Conservation (phyloP, 441 rosid genomes). For the Arabidopsis lyrata region DNA sequence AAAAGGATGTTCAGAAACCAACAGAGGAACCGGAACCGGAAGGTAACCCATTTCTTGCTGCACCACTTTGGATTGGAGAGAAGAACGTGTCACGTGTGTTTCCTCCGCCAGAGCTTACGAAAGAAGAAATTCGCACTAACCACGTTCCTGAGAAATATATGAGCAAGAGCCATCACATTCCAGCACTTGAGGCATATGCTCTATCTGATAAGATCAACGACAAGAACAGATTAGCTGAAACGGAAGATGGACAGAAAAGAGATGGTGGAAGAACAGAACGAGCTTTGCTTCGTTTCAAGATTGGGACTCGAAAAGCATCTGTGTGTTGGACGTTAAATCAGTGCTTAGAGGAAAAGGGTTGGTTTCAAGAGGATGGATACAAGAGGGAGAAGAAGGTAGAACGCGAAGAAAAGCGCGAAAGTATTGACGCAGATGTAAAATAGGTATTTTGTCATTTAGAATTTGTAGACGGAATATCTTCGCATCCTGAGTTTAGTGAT, state of each 20-base stretch:
- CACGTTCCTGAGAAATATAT: conserved; percentile 46
- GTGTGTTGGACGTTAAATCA: conserved; percentile 35
- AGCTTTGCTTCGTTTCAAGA: conserved; percentile 68
- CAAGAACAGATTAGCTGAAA: conserved; percentile 52
- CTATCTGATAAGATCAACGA: conserved; percentile 56
- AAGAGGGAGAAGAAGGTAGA: conserved; percentile 54
- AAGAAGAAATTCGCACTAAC: conserved; percentile 48
- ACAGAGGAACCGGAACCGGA: conserved; percentile 48
- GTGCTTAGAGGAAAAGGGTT: conserved; percentile 47
- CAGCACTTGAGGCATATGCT: conserved; percentile 61
- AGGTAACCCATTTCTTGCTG: conserved; percentile 74
- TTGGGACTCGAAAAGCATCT: conserved; percentile 56
- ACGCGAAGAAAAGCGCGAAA: conserved; percentile 55
- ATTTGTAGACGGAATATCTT: conserved; percentile 57
- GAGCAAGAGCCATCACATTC: conserved; percentile 45
- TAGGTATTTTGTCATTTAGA: conserved; percentile 58
- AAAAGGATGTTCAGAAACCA: conserved; percentile 48
- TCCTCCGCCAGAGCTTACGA: conserved; percentile 58
- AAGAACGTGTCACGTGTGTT: conserved; percentile 61
- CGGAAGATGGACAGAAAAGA: conserved; percentile 43
- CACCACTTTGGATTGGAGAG: conserved; percentile 70
- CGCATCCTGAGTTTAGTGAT: conserved; percentile 50
- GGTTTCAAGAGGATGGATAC: conserved; percentile 56
- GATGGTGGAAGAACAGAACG: conserved; percentile 52
- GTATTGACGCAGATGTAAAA: conserved; percentile 68